Percentiles rank a stretch among this genome's conserved stretches.
Evolutionary conservation across 225 moss, liverwort and hornwort species (phyloP).

Genomic region (Marchantia polymorpha): DNA sequence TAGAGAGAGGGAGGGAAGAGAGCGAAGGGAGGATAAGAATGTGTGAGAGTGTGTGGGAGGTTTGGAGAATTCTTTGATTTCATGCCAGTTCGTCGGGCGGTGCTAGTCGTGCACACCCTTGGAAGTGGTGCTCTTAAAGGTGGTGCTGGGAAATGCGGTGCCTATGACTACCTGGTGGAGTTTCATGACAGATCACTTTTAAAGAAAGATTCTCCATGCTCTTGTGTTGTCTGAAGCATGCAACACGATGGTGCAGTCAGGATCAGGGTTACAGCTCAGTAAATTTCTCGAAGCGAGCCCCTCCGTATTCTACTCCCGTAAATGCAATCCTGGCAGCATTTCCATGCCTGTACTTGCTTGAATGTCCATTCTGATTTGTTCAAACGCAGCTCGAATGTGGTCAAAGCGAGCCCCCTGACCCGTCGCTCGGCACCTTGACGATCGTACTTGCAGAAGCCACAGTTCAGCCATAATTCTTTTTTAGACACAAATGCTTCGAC

Average conservation of each 20-base stretch:
- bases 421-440: not conserved
- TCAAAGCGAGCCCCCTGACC: not conserved
- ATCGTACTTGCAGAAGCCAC: not conserved
- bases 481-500: not conserved
- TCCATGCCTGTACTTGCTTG: not conserved
- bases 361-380: not conserved
- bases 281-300: not conserved
- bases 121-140: not conserved
- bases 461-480: not conserved
- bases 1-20: not conserved
- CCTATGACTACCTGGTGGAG: not conserved
- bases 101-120: not conserved
- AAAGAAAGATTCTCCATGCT: not conserved
- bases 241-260: slow-evolving; percentile 6
- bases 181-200: not conserved
- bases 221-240: not conserved
- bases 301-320: not conserved
- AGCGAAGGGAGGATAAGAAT: not conserved
- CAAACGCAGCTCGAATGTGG: not conserved
- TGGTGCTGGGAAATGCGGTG: slow-evolving; percentile 3
- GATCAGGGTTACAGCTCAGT: not conserved
- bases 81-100: not conserved
- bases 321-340: not conserved
- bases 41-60: not conserved
- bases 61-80: not conserved